These are phyloP conservation scores for Aspergillus aculeatus DNA, from an alignment of 2,329 filamentous ascomycete genomes.

Conservation along the genomic window DNA sequence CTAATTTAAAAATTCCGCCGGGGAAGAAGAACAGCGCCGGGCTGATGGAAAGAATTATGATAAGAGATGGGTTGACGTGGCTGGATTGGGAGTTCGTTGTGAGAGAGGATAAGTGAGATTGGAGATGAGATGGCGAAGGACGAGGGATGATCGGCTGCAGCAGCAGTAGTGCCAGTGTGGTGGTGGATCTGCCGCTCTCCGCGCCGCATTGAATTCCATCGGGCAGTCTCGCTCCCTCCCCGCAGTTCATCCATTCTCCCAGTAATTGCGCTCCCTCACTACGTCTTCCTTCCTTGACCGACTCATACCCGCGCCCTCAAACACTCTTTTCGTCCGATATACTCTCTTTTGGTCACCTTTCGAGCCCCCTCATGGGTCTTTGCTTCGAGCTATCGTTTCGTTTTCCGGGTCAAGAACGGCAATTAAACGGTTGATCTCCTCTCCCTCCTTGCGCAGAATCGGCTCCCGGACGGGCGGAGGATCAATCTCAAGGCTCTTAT, in stretches of 20 bases:
- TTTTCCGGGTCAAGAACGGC: slow-evolving; percentile 15
- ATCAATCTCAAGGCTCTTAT: neutral
- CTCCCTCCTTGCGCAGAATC: slow-evolving; percentile 6
- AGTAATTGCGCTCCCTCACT: slow-evolving; percentile 12
- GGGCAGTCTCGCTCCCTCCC: neutral
- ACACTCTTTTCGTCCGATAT: slow-evolving; percentile 13
- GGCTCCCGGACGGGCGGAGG: neutral
- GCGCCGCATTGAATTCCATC: neutral
- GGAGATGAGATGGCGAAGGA: neutral
- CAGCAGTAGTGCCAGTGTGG: neutral
- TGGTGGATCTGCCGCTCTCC: slow-evolving; percentile 17
- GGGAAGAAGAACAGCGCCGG: neutral
- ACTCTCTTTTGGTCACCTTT: neutral
- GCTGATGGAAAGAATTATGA: neutral
- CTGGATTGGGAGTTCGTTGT: neutral
- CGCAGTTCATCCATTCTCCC: slow-evolving; percentile 7
- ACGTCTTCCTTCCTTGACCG: slow-evolving; percentile 5
- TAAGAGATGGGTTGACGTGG: neutral
- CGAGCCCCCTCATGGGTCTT: slow-evolving; percentile 24
- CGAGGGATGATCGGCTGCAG: neutral
- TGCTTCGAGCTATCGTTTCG: slow-evolving; percentile 24
- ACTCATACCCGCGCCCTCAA: neutral
- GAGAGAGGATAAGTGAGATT: slow-evolving; percentile 2
- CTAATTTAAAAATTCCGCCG: neutral
- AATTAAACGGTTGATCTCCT: slow-evolving; percentile 18